Evolutionary conservation across 768 basidiomycete genomes (phyloP).

Genomic region (Amanita pallidorosea): DNA sequence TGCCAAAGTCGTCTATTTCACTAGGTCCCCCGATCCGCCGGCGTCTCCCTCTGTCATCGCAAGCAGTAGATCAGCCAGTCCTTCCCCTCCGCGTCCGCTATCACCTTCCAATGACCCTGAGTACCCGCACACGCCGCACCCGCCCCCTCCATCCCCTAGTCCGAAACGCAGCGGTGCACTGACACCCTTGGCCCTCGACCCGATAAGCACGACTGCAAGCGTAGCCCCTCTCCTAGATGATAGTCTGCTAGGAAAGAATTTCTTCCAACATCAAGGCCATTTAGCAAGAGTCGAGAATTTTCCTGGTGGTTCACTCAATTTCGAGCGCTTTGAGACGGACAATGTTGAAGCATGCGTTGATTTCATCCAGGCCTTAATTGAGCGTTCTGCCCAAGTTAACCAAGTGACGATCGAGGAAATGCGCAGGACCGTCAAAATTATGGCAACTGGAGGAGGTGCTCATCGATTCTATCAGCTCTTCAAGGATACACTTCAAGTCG

Average conservation of each 20-base stretch:
- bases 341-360: constrained; percentile 74
- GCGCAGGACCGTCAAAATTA: constrained; percentile 88
- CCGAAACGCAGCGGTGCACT: constrained; percentile 59
- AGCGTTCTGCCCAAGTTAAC: constrained; percentile 76
- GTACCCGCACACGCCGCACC: constrained; percentile 19
- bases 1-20: constrained; percentile 98
- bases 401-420: constrained; percentile 84
- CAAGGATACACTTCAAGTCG: constrained; percentile 61
- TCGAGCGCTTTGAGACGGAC: constrained; percentile 92
- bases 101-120: constrained; percentile 27
- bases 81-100: constrained; percentile 31
- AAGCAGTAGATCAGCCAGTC: constrained; percentile 43
- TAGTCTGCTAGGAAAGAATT: constrained; percentile 43
- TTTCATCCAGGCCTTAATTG: constrained; percentile 83
- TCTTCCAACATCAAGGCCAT: constrained; percentile 52
- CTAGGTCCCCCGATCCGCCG: constrained; percentile 83
- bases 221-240: constrained; percentile 28
- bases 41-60: constrained; percentile 61
- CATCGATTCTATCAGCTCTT: constrained; percentile 89
- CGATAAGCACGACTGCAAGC: constrained; percentile 23
- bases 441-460: constrained; percentile 97
- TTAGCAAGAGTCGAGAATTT: constrained; percentile 37
- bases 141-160: constrained; percentile 20
- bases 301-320: constrained; percentile 95
- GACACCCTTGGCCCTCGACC: constrained; percentile 69